Percentiles rank a stretch among this genome's conserved stretches.
These are phyloP conservation scores for Jamesozyma gamospora DNA, from an alignment of 805 yeast species.

Conservation along the genomic window DNA sequence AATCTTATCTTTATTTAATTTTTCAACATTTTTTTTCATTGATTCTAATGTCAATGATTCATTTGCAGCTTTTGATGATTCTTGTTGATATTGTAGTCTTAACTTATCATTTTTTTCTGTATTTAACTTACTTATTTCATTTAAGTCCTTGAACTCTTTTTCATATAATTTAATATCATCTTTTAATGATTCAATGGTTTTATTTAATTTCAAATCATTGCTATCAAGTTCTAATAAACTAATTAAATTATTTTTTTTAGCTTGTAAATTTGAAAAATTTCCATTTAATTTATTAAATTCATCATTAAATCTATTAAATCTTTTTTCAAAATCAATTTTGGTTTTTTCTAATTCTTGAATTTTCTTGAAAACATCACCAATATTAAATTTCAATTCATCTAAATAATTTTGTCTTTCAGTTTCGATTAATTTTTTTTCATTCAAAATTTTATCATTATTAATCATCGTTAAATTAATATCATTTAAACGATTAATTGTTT, in stretches of 20 bases:
- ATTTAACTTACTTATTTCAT: constrained; percentile 38
- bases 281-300: constrained; percentile 10
- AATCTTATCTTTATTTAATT: constrained; percentile 22
- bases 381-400: constrained; percentile 32
- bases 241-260: not conserved
- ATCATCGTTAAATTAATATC: constrained; percentile 21
- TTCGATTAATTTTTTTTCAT: constrained; percentile 28
- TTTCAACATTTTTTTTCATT: constrained; percentile 23
- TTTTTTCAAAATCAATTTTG: constrained; percentile 19
- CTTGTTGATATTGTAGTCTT: constrained; percentile 36
- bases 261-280: constrained; percentile 1
- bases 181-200: not conserved
- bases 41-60: constrained; percentile 25
- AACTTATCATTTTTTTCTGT: constrained; percentile 24
- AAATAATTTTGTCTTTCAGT: constrained; percentile 33
- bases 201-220: not conserved
- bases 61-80: constrained; percentile 41
- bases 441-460: constrained; percentile 15
- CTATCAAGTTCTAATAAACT: not conserved
- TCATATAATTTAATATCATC: not conserved
- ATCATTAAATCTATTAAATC: constrained; percentile 14
- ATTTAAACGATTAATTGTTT: constrained; percentile 29
- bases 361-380: constrained; percentile 35
- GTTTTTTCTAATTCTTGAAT: constrained; percentile 18
- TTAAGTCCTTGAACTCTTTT: constrained; percentile 35